phyloP scores from a whole-genome alignment of 1,284 basidiomycete species.

The Phenoliferia sp. region DNA sequence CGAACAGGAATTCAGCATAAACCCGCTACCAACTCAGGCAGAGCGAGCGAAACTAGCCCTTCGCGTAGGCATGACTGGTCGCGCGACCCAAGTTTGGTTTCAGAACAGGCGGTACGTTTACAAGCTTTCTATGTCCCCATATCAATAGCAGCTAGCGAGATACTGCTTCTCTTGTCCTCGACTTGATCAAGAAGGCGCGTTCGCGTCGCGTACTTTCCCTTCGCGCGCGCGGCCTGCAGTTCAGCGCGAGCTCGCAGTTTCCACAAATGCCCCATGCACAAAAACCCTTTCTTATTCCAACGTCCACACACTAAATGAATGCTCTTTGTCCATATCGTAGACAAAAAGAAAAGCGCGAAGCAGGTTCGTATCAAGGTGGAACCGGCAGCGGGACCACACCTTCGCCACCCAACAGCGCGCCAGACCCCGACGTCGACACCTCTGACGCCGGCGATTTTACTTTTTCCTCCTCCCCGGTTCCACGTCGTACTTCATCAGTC shows the following conservation, averaged over 20 bases:
- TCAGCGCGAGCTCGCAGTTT: no score
- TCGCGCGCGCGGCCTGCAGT: background rate
- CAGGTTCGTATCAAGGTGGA: slow-evolving; percentile 4
- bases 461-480: slow-evolving; percentile 21
- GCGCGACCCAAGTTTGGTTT: slow-evolving; percentile 34
- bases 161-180: no score
- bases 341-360: slow-evolving; percentile 33
- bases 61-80: slow-evolving; percentile 30
- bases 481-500: background rate
- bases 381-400: background rate
- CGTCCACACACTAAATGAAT: no score
- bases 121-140: background rate
- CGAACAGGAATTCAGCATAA: slow-evolving; percentile 25
- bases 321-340: no score
- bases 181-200: background rate
- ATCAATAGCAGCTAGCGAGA: no score
- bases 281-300: no score
- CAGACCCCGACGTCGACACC: slow-evolving; percentile 8
- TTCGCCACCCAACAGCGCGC: slow-evolving; percentile 19
- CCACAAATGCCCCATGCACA: no score
- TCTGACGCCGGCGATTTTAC: slow-evolving; percentile 27
- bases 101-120: slow-evolving; percentile 31
- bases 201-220: background rate
- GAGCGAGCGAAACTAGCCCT: slow-evolving; percentile 27
- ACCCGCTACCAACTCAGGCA: slow-evolving; percentile 26